Evolutionary conservation across 805 yeast genomes (phyloP), one percentile per base, ranked within the genome.

Genomic region (Candida railenensis): DNA sequence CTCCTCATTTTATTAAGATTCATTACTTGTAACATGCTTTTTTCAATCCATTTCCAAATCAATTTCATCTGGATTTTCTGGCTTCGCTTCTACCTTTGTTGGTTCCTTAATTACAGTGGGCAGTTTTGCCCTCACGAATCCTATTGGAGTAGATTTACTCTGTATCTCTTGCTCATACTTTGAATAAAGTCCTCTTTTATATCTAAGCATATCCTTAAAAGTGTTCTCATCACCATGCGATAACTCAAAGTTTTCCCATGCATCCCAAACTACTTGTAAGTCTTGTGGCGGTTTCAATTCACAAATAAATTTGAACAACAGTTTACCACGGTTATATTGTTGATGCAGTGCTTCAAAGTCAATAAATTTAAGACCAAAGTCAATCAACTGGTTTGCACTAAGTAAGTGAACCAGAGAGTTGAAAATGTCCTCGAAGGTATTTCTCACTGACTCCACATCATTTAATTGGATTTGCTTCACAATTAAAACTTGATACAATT

Each of bases 231-330:
- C 67, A 3, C 98, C 98, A 60, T 79, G 53, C 12, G 77, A 71
- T 30, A 87, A 60, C 59, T 91, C 98, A 61, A 90, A 89, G 9
- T 69, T 59, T 45, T 83, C 83, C 96, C 96, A 91, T 22, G 64
- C 62, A 1, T 65, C 66, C 96, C 96, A 89, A 28, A 58, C 43
- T 2, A 46, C 47, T 16, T 48, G 39, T 3, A 52, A 43, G 11
- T 52, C 52, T 20, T 25, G 34, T 0, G 69, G 66, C 32, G 58
- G 58, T 1, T 59, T 50, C 28, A 65, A 54, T 3, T 53, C 44
- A 9, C 60, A 53, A 3, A 67, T 44, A 43, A 53, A 85, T 46
- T 70, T 74, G 51, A 77, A 76, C 4, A 92, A 61, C 9, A 78
- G 81, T 43, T 96, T 74, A 0, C 82, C 89, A 42, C 96, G 67